Conservation (phyloP, 441 rosid species). For the Melastoma candidum region DNA sequence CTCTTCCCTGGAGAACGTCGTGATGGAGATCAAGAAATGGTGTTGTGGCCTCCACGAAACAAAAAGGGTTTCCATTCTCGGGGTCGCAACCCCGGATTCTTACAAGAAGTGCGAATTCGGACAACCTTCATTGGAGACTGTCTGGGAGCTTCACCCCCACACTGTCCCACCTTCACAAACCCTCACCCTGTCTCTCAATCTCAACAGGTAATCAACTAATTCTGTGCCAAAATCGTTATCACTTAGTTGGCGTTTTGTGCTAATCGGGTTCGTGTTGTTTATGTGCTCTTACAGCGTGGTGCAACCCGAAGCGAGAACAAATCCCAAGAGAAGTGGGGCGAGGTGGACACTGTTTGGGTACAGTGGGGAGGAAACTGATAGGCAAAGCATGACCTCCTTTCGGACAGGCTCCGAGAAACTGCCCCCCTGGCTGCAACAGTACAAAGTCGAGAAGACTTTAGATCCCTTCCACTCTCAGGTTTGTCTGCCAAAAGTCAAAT, state of each 20-base stretch:
- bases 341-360: constrained; percentile 25
- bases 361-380: constrained; percentile 10
- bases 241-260: background rate
- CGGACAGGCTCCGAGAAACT: constrained; percentile 28
- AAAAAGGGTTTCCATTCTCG: constrained; percentile 41
- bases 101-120: constrained; percentile 52
- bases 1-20: constrained; percentile 32
- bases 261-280: background rate
- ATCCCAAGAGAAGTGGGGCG: constrained; percentile 16
- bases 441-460: constrained; percentile 38
- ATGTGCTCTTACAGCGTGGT: constrained; percentile 26
- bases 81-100: constrained; percentile 40
- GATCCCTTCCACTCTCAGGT: constrained; percentile 27
- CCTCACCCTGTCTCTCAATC: constrained; percentile 48
- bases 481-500: background rate
- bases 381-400: constrained; percentile 18
- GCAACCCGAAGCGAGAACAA: constrained; percentile 20
- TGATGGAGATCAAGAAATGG: constrained; percentile 48
- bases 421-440: constrained; percentile 52
- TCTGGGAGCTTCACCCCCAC: constrained; percentile 57
- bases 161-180: constrained; percentile 34
- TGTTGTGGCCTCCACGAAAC: constrained; percentile 30
- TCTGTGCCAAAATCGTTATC: background rate
- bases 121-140: constrained; percentile 41
- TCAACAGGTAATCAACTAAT: constrained; percentile 28